Conservation (phyloP, 140 eudicot genomes). For the Erigeron philadelphicus region DNA sequence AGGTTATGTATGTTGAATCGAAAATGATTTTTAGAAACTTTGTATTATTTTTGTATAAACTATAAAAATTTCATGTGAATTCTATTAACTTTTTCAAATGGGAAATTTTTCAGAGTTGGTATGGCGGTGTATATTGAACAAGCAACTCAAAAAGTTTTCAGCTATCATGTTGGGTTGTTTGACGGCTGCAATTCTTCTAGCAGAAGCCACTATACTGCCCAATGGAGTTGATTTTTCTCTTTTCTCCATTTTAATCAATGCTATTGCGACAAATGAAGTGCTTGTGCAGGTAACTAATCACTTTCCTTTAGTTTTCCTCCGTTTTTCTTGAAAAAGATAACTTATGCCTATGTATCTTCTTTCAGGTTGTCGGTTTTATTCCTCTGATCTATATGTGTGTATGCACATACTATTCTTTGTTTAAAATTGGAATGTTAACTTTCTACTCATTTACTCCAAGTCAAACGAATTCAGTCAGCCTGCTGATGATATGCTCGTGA, state of each 20-base stretch:
- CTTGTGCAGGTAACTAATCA: slow-evolving; percentile 63
- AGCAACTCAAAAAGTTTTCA: slow-evolving; percentile 57
- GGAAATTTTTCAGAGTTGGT: slow-evolving; percentile 49
- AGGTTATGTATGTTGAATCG: too few species aligned
- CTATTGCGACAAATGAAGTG: slow-evolving; percentile 46
- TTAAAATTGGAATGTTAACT: slow-evolving; percentile 75
- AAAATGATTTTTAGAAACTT: not conserved
- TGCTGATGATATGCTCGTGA: slow-evolving; percentile 90
- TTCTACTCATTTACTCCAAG: slow-evolving; percentile 82
- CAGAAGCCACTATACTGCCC: slow-evolving; percentile 83
- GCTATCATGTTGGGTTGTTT: slow-evolving; percentile 72
- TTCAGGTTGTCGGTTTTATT: slow-evolving; percentile 62
- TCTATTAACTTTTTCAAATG: not conserved
- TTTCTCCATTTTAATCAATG: slow-evolving; percentile 61
- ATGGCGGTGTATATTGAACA: slow-evolving; percentile 70
- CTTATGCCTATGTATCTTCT: slow-evolving; percentile 8
- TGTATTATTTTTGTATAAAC: not conserved
- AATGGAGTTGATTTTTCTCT: slow-evolving; percentile 77
- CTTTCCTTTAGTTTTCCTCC: not conserved
- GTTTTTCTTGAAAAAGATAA: not conserved
- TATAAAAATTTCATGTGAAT: not conserved
- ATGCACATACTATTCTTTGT: slow-evolving; percentile 82
- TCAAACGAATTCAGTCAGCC: slow-evolving; percentile 87
- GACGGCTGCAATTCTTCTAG: slow-evolving; percentile 85
- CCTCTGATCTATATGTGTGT: slow-evolving; percentile 87